These are phyloP conservation scores for Fusarium verrucosum DNA, from an alignment of 2,329 filamentous ascomycete species.

Conservation along the genomic window DNA sequence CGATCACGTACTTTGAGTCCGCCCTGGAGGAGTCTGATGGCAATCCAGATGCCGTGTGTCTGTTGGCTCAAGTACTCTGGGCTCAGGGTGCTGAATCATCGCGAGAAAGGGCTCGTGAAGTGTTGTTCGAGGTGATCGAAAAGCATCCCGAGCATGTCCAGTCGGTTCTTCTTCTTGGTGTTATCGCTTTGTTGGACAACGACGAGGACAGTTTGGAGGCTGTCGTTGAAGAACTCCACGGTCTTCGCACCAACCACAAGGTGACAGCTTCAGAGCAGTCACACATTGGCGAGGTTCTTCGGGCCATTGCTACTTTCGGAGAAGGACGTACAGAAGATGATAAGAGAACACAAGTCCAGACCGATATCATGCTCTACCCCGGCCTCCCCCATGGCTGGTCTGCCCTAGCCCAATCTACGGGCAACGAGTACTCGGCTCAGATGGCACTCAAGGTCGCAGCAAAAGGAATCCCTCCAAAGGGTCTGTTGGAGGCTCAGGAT, in stretches of 20 bases:
- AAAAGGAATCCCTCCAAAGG: slow-evolving; percentile 76
- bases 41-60: slow-evolving; percentile 84
- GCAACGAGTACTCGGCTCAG: slow-evolving; percentile 66
- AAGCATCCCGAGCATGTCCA: slow-evolving; percentile 78
- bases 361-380: slow-evolving; percentile 83
- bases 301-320: slow-evolving; percentile 73
- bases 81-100: slow-evolving; percentile 81
- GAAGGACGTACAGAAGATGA: slow-evolving; percentile 59
- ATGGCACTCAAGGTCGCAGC: slow-evolving; percentile 85
- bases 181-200: slow-evolving; percentile 82
- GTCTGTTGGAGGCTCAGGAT: slow-evolving; percentile 72
- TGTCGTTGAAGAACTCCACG: slow-evolving; percentile 79
- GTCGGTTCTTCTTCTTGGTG: slow-evolving; percentile 81
- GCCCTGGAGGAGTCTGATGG: slow-evolving; percentile 80
- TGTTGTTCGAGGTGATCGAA: slow-evolving; percentile 83
- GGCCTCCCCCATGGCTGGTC: slow-evolving; percentile 84
- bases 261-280: slow-evolving; percentile 71
- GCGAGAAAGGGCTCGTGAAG: slow-evolving; percentile 77
- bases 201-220: slow-evolving; percentile 83
- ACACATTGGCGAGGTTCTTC: slow-evolving; percentile 77
- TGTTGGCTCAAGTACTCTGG: slow-evolving; percentile 93
- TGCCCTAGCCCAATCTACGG: slow-evolving; percentile 70
- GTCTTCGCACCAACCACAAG: slow-evolving; percentile 72
- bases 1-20: slow-evolving; percentile 81
- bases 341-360: slow-evolving; percentile 72